phyloP scores from a whole-genome alignment of 2,329 filamentous ascomycete genomes.

The Hymenoscyphus repandus region DNA sequence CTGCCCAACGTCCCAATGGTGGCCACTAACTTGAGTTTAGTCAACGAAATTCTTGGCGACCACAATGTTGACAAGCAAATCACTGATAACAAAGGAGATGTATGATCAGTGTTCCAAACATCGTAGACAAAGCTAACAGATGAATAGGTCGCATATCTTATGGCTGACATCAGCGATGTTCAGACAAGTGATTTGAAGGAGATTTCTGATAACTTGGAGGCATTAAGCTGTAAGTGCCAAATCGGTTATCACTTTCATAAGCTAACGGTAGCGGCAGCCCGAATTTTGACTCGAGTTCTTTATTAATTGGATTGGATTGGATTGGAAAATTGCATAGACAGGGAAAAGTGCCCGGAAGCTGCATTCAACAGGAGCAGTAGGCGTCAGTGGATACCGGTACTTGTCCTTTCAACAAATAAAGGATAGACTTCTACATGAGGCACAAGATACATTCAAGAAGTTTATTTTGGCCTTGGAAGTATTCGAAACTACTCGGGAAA shows the following conservation, averaged over 20 bases:
- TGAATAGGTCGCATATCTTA: constrained; percentile 75
- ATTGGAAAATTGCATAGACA: background rate
- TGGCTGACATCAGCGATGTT: constrained; percentile 94
- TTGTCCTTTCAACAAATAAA: constrained; percentile 21
- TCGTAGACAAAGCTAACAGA: constrained; percentile 16
- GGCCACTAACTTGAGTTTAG: constrained; percentile 38
- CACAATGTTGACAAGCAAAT: constrained; percentile 99
- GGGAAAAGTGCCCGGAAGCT: constrained; percentile 3
- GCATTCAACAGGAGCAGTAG: constrained; percentile 25
- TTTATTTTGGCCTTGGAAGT: too few relatives aligned
- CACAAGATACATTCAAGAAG: too few relatives aligned
- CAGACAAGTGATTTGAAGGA: constrained; percentile 76
- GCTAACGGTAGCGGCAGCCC: constrained; percentile 27
- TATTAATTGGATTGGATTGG: constrained; percentile 25
- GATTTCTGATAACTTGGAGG: constrained; percentile 77
- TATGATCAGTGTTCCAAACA: constrained; percentile 35
- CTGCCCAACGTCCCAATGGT: too few relatives aligned
- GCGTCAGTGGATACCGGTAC: constrained; percentile 15
- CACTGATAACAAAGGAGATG: constrained; percentile 88
- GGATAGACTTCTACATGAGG: background rate
- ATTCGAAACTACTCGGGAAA: too few relatives aligned
- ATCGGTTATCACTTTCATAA: background rate
- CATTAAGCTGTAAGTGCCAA: constrained; percentile 63
- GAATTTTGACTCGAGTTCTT: constrained; percentile 34
- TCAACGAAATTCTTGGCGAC: constrained; percentile 89